These are phyloP conservation scores for Trifolium pratense DNA, from an alignment of 306 rosid species.

Conservation along the genomic window DNA sequence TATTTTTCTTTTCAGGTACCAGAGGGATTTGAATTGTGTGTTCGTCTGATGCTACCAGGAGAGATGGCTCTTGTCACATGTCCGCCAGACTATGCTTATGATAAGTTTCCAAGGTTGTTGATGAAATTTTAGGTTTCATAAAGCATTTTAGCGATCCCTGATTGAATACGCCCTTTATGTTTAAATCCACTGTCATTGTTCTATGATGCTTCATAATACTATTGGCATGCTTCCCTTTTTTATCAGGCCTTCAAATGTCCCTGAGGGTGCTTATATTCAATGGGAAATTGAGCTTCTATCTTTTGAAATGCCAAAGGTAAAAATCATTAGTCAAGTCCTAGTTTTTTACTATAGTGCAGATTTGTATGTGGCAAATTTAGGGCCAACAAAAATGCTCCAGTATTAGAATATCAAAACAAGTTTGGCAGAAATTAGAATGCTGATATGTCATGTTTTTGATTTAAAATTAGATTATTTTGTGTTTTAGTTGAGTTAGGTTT, in stretches of 20 bases:
- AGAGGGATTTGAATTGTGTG: slow-evolving; percentile 93
- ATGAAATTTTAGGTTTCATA: slow-evolving; percentile 33
- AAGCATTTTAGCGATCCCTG: slow-evolving; percentile 16
- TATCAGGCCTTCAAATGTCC: slow-evolving; percentile 80
- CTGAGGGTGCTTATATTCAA: slow-evolving; percentile 85
- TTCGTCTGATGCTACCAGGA: slow-evolving; percentile 95
- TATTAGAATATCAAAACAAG: slow-evolving; percentile 16
- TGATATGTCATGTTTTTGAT: slow-evolving; percentile 26
- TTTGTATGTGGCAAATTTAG: slow-evolving; percentile 5
- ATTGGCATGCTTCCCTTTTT: slow-evolving; percentile 33
- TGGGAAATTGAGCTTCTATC: slow-evolving; percentile 99
- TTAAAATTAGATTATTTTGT: background rate
- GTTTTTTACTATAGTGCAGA: background rate
- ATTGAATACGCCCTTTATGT: slow-evolving; percentile 22
- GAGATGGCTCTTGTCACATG: slow-evolving; percentile 88
- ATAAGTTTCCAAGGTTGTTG: slow-evolving; percentile 81
- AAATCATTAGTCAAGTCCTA: slow-evolving; percentile 31
- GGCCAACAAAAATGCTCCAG: background rate
- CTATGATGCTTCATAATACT: slow-evolving; percentile 36
- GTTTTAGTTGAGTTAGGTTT: slow-evolving; percentile 16
- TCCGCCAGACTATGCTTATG: slow-evolving; percentile 97
- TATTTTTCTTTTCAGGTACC: slow-evolving; percentile 66
- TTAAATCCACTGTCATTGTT: slow-evolving; percentile 16
- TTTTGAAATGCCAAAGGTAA: slow-evolving; percentile 92
- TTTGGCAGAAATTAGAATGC: slow-evolving; percentile 24